Base-by-base conservation (phyloP, 345 rosid species). In the Zanthoxylum bungeanum region DNA sequence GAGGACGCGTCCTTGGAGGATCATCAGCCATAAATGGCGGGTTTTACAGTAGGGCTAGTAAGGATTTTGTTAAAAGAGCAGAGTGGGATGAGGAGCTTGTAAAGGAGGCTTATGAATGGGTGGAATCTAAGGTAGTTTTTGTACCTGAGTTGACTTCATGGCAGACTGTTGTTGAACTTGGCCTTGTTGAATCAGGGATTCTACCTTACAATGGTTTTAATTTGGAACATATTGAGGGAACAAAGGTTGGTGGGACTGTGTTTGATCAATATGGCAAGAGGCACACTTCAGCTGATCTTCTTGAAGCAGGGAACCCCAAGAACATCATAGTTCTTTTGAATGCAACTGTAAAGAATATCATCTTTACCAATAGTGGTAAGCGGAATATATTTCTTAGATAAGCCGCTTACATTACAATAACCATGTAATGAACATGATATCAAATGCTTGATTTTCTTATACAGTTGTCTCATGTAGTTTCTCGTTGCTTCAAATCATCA, bases 1-100 rank as follows among this genome's bases (percentile, higher is more conserved):
- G 91, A 80, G 90, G 93, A 27, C 74, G 90, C 19, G 88, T 92
- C 30, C 89, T 90, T 19, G 89, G 93, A 21, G 94, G 98, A 68
- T 88, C 91, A 0, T 82, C 89, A 0, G 86, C 91, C 10, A 87
- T 90, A 71, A 87, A 87, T 63, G 96, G 93, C 0, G 94, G 89
- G 8, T 90, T 88, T 56, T 92, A 86, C 66, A 85, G 93, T 70
- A 77, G 96, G 81, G 93, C 93, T 16, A 90, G 91, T 47, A 34
- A 69, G 1, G 82, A 77, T 28, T 92, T 83, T 74, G 79, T 90
- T 14, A 72, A 74, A 60, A 77, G 73, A 60, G 82, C 76, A 22
- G 87, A 89, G 11, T 91, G 96, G 97, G 85, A 87, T 46, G 80
- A 82, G 49, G 81, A 78, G 53, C 73, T 79, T 12, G 92, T 91